Conservation (phyloP, 2,329 filamentous ascomycete species). For the Daldinia sp. region DNA sequence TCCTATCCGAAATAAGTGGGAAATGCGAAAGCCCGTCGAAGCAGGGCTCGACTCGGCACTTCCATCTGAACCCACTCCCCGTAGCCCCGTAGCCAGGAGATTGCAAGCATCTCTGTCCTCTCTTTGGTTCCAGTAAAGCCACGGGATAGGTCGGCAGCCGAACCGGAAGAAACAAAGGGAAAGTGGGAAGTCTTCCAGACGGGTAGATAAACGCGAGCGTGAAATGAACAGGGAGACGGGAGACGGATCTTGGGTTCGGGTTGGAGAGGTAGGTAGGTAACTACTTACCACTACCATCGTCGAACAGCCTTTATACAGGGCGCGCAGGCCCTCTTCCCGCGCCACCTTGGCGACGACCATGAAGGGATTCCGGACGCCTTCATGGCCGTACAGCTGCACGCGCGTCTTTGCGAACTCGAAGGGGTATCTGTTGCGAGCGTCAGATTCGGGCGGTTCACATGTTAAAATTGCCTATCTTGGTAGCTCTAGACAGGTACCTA, state of each 20-base stretch:
- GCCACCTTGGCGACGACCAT: constrained; percentile 63
- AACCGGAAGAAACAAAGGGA: not conserved
- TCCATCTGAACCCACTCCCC: not conserved
- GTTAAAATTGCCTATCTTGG: not conserved
- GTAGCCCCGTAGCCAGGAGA: not conserved
- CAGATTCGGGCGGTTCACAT: not conserved
- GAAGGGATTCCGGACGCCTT: constrained; percentile 61
- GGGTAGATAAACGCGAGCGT: constrained; percentile 1
- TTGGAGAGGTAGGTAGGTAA: not conserved
- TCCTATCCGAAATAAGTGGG: not conserved
- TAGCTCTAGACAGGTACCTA: no score
- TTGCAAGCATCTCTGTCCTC: not conserved
- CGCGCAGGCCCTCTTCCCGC: constrained; percentile 61
- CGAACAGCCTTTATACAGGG: constrained; percentile 66
- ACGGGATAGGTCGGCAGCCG: not conserved
- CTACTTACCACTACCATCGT: constrained; percentile 56
- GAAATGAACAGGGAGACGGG: not conserved
- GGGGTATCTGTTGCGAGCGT: constrained; percentile 54
- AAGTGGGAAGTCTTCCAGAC: not conserved
- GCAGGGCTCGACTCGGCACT: not conserved
- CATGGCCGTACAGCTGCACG: constrained; percentile 58
- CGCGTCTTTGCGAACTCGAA: constrained; percentile 72
- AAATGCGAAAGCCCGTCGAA: not conserved
- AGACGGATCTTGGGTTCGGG: not conserved
- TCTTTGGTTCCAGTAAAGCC: not conserved